Conservation (phyloP, 768 basidiomycete species). For the Leccinum sublutescens region DNA sequence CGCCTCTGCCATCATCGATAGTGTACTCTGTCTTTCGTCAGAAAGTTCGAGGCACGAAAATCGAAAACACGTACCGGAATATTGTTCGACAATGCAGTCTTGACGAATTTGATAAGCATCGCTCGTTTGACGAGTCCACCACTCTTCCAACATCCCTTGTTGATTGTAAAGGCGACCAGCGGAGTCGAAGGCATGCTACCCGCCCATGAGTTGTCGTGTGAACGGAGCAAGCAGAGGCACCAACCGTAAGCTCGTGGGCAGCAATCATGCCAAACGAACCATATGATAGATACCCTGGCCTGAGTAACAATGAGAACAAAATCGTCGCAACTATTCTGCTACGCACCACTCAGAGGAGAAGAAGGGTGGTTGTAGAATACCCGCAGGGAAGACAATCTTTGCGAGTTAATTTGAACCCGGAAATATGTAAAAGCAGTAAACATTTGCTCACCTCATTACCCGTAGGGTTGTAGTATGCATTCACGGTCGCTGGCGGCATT, state of each 20-base stretch:
- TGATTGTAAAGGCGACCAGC: conserved; percentile 89
- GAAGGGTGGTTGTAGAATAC: conserved; percentile 91
- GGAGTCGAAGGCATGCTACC: conserved; percentile 86
- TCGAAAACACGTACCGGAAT: conserved; percentile 57
- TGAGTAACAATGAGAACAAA: conserved; percentile 30
- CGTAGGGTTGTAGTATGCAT: conserved; percentile 86
- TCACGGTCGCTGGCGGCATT: conserved; percentile 84
- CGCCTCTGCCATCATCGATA: conserved; percentile 83
- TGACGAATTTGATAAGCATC: conserved; percentile 79
- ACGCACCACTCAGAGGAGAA: conserved; percentile 75
- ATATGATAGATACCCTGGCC: conserved; percentile 88
- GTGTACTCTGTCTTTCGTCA: conserved; percentile 56
- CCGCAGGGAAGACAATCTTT: conserved; percentile 94
- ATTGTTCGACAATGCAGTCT: conserved; percentile 90
- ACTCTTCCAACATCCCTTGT: conserved; percentile 80
- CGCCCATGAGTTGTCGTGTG: neutral
- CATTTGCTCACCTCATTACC: conserved; percentile 68
- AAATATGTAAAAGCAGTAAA: neutral
- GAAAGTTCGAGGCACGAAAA: neutral
- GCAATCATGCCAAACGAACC: conserved; percentile 93
- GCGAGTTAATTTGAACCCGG: neutral
- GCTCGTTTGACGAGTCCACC: conserved; percentile 92
- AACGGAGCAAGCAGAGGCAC: conserved; percentile 17
- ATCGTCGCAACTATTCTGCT: neutral
- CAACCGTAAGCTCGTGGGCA: conserved; percentile 85